These are phyloP conservation scores for Tritrichomonas foetus DNA, from an alignment of 208 protist species.

Conservation along the genomic window DNA sequence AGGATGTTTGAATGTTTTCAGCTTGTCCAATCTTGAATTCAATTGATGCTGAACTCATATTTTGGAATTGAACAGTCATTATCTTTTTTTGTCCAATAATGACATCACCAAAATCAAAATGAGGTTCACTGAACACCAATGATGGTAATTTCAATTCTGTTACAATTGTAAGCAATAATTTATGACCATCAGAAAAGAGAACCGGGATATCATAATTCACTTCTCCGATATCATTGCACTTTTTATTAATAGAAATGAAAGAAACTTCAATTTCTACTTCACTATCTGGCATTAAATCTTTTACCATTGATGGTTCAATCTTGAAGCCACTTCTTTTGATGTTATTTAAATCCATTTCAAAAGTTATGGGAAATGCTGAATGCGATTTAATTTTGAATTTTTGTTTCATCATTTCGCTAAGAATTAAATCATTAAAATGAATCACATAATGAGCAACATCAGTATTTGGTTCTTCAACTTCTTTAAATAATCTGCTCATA, in stretches of 20 bases:
- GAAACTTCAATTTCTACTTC: not conserved
- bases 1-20: not conserved
- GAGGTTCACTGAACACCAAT: not conserved
- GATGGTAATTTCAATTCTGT: not conserved
- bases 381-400: not conserved
- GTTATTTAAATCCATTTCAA: not conserved
- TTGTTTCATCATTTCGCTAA: not conserved
- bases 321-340: not conserved
- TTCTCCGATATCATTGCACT: not conserved
- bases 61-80: conserved; percentile 4
- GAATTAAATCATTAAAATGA: not conserved
- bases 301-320: not conserved
- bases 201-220: not conserved
- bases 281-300: not conserved
- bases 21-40: not conserved
- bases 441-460: not conserved
- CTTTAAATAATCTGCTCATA: not conserved
- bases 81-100: conserved; percentile 23
- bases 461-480: not conserved
- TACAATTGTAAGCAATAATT: not conserved
- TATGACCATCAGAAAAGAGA: not conserved
- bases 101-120: not conserved
- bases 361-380: not conserved
- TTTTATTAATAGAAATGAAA: not conserved
- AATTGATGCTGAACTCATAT: not conserved